phyloP scores from a whole-genome alignment of 768 basidiomycete species.

The Pleurotus citrinopileatus region DNA sequence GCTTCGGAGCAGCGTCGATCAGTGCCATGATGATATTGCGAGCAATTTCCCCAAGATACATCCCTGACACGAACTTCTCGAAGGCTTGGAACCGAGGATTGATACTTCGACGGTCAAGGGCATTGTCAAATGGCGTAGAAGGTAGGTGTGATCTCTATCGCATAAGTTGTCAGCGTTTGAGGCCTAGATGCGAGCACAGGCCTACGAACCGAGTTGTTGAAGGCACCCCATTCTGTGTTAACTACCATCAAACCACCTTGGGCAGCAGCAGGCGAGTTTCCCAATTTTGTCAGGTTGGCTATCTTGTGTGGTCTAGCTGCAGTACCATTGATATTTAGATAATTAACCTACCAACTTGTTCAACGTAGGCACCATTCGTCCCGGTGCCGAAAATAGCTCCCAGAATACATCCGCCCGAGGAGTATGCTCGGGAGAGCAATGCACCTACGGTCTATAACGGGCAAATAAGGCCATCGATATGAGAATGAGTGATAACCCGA shows the following conservation, averaged over 20 bases:
- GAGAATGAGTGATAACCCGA: not conserved
- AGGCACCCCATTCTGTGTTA: slow-evolving; percentile 98
- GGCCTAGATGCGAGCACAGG: not conserved
- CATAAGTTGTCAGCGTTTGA: slow-evolving; percentile 7
- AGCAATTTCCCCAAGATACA: slow-evolving; percentile 96
- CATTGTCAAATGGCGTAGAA: slow-evolving; percentile 86
- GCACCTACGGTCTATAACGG: slow-evolving; percentile 85
- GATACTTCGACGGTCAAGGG: slow-evolving; percentile 89
- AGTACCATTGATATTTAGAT: not conserved
- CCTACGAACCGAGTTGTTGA: slow-evolving; percentile 83
- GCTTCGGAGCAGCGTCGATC: slow-evolving; percentile 68
- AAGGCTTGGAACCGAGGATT: slow-evolving; percentile 92
- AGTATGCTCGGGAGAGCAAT: slow-evolving; percentile 88
- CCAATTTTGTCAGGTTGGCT: slow-evolving; percentile 82
- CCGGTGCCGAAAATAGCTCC: slow-evolving; percentile 97
- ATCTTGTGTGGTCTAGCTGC: not conserved
- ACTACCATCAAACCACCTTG: slow-evolving; percentile 85
- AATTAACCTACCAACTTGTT: slow-evolving; percentile 54
- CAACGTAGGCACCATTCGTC: slow-evolving; percentile 97
- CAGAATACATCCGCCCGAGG: slow-evolving; percentile 85
- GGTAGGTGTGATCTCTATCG: slow-evolving; percentile 77
- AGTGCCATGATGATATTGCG: slow-evolving; percentile 83
- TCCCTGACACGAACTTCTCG: slow-evolving; percentile 98
- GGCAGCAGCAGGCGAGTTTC: slow-evolving; percentile 53
- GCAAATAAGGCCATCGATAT: slow-evolving; percentile 4